A percentile compares a stretch with the other conserved stretches of the same genome.
Evolutionary conservation across 805 yeast species (phyloP).

Genomic region (Lachancea kluyveri): DNA sequence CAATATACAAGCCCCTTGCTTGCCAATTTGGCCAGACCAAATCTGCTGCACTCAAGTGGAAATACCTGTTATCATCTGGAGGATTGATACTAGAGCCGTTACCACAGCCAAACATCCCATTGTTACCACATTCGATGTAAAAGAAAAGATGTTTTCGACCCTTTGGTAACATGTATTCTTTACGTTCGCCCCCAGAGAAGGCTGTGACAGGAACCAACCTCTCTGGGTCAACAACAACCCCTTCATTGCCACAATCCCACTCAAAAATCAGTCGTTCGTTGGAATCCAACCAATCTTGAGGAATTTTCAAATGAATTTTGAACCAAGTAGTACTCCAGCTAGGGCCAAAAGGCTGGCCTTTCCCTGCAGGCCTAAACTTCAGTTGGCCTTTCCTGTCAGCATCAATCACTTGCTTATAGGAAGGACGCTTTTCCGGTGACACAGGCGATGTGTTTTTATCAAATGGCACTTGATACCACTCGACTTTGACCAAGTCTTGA

Average conservation of each 20-base stretch:
- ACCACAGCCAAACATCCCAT: conserved; percentile 87
- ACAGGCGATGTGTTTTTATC: conserved; percentile 36
- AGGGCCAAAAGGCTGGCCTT: conserved; percentile 83
- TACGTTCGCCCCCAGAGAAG: conserved; percentile 77
- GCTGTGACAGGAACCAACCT: conserved; percentile 73
- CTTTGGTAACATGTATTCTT: conserved; percentile 62
- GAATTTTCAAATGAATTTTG: conserved; percentile 57
- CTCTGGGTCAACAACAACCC: conserved; percentile 58
- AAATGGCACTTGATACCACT: conserved; percentile 70
- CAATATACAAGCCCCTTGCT: conserved; percentile 72
- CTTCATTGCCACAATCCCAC: conserved; percentile 87
- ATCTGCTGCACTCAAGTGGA: conserved; percentile 64
- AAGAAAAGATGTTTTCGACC: conserved; percentile 53
- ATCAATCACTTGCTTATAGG: conserved; percentile 26
- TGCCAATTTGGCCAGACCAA: conserved; percentile 73
- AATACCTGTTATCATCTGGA: conserved; percentile 68
- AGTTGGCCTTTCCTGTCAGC: conserved; percentile 19
- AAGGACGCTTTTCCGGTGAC: conserved; percentile 31
- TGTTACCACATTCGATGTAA: conserved; percentile 86
- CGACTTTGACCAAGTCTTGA: conserved; percentile 46
- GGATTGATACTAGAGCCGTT: conserved; percentile 54
- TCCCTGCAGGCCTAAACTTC: conserved; percentile 50
- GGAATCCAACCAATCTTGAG: conserved; percentile 41
- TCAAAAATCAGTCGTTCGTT: conserved; percentile 54
- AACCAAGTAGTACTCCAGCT: conserved; percentile 98